Evolutionary conservation across 805 yeast species (phyloP).

Genomic region (Candida bentonensis): DNA sequence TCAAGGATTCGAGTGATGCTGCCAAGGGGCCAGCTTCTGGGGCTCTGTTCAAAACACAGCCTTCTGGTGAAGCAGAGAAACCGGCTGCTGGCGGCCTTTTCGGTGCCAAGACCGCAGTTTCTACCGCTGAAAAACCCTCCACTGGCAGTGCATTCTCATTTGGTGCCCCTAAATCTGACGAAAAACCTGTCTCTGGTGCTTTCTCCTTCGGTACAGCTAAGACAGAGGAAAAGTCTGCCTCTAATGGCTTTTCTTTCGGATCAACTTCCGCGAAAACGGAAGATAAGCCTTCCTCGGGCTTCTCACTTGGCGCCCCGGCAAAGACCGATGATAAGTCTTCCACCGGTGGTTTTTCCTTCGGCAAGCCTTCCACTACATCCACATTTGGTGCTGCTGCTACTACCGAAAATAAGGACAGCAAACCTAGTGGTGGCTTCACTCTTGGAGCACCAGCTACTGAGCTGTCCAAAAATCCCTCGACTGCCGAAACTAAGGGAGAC

Average conservation of each 20-base stretch:
- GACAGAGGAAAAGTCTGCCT: not conserved
- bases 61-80: slow-evolving; percentile 5
- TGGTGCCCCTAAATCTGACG: not conserved
- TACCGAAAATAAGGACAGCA: slow-evolving; percentile 2
- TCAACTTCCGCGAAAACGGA: not conserved
- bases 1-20: too few relatives aligned
- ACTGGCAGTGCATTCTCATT: slow-evolving; percentile 6
- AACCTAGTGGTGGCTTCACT: slow-evolving; percentile 14
- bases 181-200: not conserved
- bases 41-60: too few relatives aligned
- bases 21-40: too few relatives aligned
- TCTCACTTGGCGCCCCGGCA: slow-evolving; percentile 6
- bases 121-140: not conserved
- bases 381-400: slow-evolving; percentile 6
- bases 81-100: slow-evolving; percentile 8
- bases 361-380: slow-evolving; percentile 8
- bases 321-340: not conserved
- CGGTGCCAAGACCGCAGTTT: too few relatives aligned
- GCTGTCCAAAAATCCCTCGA: slow-evolving; percentile 7
- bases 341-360: slow-evolving; percentile 3
- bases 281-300: slow-evolving; percentile 1
- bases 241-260: slow-evolving; percentile 4
- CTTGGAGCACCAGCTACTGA: slow-evolving; percentile 14
- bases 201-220: slow-evolving; percentile 4
- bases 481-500: slow-evolving; percentile 5